These are phyloP conservation scores for Rhynchospora tenuis DNA, from an alignment of 176 grass and related monocot species.

Conservation along the genomic window DNA sequence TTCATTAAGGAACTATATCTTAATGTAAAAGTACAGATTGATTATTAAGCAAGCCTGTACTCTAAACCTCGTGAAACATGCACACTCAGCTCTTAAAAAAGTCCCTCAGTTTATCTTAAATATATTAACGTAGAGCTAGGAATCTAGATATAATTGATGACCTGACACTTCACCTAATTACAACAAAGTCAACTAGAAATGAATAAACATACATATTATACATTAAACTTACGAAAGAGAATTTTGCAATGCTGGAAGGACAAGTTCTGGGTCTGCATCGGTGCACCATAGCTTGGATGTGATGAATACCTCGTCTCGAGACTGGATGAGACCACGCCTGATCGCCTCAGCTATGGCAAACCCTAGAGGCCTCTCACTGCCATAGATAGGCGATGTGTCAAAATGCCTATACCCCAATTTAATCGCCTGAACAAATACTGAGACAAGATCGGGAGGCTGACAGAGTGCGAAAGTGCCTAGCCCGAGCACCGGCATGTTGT, in stretches of 20 bases:
- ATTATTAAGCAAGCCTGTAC: background rate
- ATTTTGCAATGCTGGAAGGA: slow-evolving; percentile 45
- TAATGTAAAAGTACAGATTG: background rate
- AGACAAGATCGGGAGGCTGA: background rate
- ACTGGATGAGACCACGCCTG: slow-evolving; percentile 9
- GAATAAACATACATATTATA: background rate
- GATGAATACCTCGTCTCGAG: slow-evolving; percentile 34
- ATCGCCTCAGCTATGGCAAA: slow-evolving; percentile 27
- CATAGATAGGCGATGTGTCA: slow-evolving; percentile 35
- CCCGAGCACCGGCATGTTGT: slow-evolving; percentile 30
- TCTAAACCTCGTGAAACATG: background rate
- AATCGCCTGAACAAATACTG: slow-evolving; percentile 22
- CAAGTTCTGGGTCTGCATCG: slow-evolving; percentile 31
- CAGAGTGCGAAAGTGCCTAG: slow-evolving; percentile 27
- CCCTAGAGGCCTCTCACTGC: slow-evolving; percentile 31
- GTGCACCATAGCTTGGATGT: slow-evolving; percentile 46
- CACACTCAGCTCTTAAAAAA: background rate
- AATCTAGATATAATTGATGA: background rate
- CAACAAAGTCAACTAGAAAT: background rate
- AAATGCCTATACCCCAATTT: slow-evolving; percentile 38
- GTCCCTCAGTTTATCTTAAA: background rate
- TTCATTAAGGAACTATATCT: background rate
- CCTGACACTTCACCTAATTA: background rate
- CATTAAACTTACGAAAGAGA: slow-evolving; percentile 31
- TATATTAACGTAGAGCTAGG: background rate